These are phyloP conservation scores for Penicillium sp. DNA, from an alignment of 2,329 filamentous ascomycete genomes.

Conservation along the genomic window DNA sequence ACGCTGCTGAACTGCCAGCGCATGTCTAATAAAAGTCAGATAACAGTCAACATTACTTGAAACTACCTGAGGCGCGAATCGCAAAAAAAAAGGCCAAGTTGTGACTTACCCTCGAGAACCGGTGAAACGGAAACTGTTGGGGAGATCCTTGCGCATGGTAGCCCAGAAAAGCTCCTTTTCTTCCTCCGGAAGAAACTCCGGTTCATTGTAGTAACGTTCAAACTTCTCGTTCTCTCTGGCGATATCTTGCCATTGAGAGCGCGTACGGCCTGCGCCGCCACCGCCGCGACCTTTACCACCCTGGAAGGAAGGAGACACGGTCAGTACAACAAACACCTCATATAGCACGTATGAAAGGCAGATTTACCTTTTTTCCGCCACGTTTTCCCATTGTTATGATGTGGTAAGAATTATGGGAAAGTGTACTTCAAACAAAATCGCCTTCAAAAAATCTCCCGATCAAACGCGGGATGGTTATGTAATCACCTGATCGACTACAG, in stretches of 20 bases:
- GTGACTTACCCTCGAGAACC: constrained; percentile 79
- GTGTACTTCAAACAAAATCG: constrained; percentile 10
- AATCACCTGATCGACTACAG: neutral
- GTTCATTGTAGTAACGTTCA: constrained; percentile 79
- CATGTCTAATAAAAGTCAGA: constrained; percentile 61
- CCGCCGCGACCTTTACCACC: constrained; percentile 46
- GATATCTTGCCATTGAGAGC: constrained; percentile 59
- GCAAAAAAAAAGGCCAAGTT: constrained; percentile 1
- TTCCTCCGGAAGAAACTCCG: constrained; percentile 71
- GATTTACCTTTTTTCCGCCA: constrained; percentile 30
- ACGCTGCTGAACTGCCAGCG: constrained; percentile 84
- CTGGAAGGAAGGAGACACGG: constrained; percentile 26
- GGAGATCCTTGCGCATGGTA: constrained; percentile 76
- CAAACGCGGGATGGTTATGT: constrained; percentile 2
- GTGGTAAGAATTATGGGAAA: constrained; percentile 4
- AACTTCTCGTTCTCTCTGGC: constrained; percentile 79
- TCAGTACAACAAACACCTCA: constrained; percentile 8
- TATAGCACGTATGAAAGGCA: neutral
- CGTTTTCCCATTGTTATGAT: constrained; percentile 32
- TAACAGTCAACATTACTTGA: constrained; percentile 11
- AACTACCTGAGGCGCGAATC: neutral
- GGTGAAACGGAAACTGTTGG: constrained; percentile 96
- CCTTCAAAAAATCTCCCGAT: constrained; percentile 18
- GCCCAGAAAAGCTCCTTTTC: constrained; percentile 83
- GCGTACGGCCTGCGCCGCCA: constrained; percentile 40